phyloP scores from a whole-genome alignment of 176 grass and related monocot species.

The Saccharum officinarum region DNA sequence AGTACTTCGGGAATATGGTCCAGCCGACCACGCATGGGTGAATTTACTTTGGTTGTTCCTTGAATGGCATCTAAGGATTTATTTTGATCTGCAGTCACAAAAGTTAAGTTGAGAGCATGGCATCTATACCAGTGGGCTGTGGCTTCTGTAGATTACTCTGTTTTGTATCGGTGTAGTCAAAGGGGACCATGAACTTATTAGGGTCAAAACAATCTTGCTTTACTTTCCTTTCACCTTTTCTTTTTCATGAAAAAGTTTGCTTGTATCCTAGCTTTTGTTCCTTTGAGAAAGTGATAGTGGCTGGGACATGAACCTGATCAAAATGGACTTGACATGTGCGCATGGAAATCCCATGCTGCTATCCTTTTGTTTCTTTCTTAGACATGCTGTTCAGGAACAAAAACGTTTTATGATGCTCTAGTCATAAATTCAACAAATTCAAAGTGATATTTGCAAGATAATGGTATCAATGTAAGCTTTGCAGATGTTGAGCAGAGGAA shows the following conservation, averaged over 20 bases:
- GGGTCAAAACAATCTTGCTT: conserved; percentile 39
- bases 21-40: conserved; percentile 28
- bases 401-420: background rate
- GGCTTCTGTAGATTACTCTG: conserved; percentile 23
- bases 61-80: conserved; percentile 30
- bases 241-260: conserved; percentile 31
- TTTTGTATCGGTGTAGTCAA: conserved; percentile 30
- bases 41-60: conserved; percentile 22
- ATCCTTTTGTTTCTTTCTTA: background rate
- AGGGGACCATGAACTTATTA: conserved; percentile 41
- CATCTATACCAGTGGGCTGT: conserved; percentile 25
- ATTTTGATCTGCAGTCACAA: background rate
- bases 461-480: background rate
- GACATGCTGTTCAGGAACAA: background rate
- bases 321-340: conserved; percentile 19
- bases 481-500: background rate
- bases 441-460: background rate
- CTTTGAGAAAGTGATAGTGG: conserved; percentile 42
- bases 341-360: conserved; percentile 25
- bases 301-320: conserved; percentile 33
- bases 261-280: conserved; percentile 32
- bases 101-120: background rate
- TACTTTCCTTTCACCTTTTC: conserved; percentile 31
- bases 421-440: background rate
- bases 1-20: conserved; percentile 10